phyloP scores from a whole-genome alignment of 805 yeast genomes.

The Suhomyces emberorum region DNA sequence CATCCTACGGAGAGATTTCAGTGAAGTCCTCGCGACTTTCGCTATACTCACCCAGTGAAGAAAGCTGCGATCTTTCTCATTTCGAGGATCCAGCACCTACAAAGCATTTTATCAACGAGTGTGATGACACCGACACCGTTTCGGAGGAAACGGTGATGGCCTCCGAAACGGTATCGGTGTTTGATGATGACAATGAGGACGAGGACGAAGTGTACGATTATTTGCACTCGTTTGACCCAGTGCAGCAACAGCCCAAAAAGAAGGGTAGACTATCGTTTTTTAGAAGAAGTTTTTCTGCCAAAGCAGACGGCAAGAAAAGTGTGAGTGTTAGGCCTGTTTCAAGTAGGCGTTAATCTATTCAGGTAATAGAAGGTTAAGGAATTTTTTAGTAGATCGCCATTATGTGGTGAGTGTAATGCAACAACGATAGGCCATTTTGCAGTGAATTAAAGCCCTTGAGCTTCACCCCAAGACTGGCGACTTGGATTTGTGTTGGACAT shows the following conservation, averaged over 20 bases:
- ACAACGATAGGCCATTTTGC: too few species aligned
- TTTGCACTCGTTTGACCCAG: slow-evolving; percentile 16
- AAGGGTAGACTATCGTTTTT: slow-evolving; percentile 4
- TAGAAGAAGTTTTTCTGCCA: slow-evolving; percentile 1
- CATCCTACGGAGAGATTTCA: slow-evolving; percentile 2
- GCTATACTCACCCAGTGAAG: slow-evolving; percentile 5
- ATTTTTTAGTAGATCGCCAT: too few species aligned
- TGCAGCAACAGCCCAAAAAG: neutral
- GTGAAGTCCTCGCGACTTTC: slow-evolving; percentile 9
- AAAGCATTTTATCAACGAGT: too few species aligned
- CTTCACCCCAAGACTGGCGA: too few species aligned
- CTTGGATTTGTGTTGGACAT: too few species aligned
- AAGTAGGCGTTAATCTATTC: neutral
- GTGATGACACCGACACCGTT: neutral
- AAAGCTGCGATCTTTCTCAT: slow-evolving; percentile 1
- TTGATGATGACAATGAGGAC: slow-evolving; percentile 1
- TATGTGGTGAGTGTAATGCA: too few species aligned
- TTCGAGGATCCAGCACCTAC: slow-evolving; percentile 1
- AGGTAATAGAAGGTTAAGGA: neutral
- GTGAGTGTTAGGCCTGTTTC: neutral
- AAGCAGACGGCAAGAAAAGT: neutral
- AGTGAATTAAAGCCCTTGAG: too few species aligned
- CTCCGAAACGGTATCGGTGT: too few species aligned
- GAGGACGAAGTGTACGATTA: slow-evolving; percentile 14
- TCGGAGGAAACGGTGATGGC: neutral